phyloP scores from a whole-genome alignment of 2,329 filamentous ascomycete species.

The Zymoseptoria crescenta region DNA sequence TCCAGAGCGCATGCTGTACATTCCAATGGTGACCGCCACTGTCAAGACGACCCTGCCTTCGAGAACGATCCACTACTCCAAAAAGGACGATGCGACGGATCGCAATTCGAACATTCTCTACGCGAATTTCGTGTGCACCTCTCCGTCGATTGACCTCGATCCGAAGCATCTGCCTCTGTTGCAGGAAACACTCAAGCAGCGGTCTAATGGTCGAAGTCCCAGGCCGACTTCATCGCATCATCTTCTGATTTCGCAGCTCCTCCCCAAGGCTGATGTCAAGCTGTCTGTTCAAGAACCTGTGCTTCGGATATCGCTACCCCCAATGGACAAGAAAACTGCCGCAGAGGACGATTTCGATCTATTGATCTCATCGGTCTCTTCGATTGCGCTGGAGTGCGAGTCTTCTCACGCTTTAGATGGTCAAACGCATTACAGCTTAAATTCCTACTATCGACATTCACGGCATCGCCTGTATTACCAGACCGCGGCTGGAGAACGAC shows the following conservation, averaged over 20 bases:
- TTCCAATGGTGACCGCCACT: slow-evolving; percentile 95
- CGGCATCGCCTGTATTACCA: slow-evolving; percentile 93
- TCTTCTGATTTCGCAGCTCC: slow-evolving; percentile 73
- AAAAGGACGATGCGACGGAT: slow-evolving; percentile 62
- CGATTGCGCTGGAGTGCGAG: slow-evolving; percentile 84
- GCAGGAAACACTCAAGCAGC: slow-evolving; percentile 59
- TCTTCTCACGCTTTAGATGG: slow-evolving; percentile 86
- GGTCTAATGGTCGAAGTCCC: slow-evolving; percentile 6
- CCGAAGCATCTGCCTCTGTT: slow-evolving; percentile 85
- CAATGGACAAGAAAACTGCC: slow-evolving; percentile 51
- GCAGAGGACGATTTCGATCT: slow-evolving; percentile 82
- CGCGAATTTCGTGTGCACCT: slow-evolving; percentile 92
- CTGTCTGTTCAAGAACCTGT: slow-evolving; percentile 96
- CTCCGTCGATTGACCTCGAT: slow-evolving; percentile 86
- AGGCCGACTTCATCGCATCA: slow-evolving; percentile 33
- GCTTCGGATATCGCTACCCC: slow-evolving; percentile 76
- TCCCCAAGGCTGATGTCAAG: slow-evolving; percentile 91
- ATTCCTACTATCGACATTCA: slow-evolving; percentile 72
- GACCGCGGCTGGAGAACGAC: slow-evolving; percentile 70
- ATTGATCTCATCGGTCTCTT: slow-evolving; percentile 90
- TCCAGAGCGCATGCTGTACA: slow-evolving; percentile 79
- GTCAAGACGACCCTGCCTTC: slow-evolving; percentile 90
- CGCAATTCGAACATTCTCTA: slow-evolving; percentile 94
- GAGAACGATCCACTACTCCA: slow-evolving; percentile 77
- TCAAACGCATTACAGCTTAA: slow-evolving; percentile 78